Evolutionary conservation across 352 stramenopile genomes (phyloP), one percentile per base, ranked within the genome.

Genomic region (Phytophthora fragariae): DNA sequence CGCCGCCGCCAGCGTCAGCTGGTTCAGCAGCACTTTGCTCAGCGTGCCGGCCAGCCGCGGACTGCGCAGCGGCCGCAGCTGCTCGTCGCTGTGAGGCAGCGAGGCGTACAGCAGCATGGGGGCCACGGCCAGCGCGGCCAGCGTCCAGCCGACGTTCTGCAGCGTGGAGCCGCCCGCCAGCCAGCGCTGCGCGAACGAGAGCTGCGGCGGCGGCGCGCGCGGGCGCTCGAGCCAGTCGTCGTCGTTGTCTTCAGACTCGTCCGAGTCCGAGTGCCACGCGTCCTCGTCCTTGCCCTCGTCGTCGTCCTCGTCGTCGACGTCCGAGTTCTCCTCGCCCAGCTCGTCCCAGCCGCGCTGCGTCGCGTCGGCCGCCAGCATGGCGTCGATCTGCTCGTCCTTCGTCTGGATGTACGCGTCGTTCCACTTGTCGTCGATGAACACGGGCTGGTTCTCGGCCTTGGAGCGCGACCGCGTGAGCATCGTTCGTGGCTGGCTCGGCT

Each of bases 331-430:
- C 57, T 77, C 77, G 31, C 84, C 76, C 19, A 78, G 67, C 14
- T 90, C 75, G 39, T 91, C 83, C 86, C 85, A 94, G 37, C 76
- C 65, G 19, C 68, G 68, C 50, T 85, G 73, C 55, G 83, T 75
- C 53, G 77, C 65, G 63, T 83, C 75, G 55, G 79, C 74, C 44
- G 83, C 80, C 64, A 91, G 64, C 62, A 92, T 76, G 29, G 86
- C 86, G 65, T 93, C 88, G 65, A 95, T 93, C 82, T 94, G 81
- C 77, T 95, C 86, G 71, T 95, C 88, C 67, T 93, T 93, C 9
- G 84, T 82, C 72, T 89, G 79, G 62, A 95, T 93, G 73, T 92
- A 95, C 63, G 77, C 78, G 79, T 95, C 88, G 57, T 89, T 94
- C 88, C 88, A 95, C 68, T 90, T 81, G 58, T 95, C 87, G 68